phyloP scores from a whole-genome alignment of 306 rosid species.

The Mimosa bimucronata region DNA sequence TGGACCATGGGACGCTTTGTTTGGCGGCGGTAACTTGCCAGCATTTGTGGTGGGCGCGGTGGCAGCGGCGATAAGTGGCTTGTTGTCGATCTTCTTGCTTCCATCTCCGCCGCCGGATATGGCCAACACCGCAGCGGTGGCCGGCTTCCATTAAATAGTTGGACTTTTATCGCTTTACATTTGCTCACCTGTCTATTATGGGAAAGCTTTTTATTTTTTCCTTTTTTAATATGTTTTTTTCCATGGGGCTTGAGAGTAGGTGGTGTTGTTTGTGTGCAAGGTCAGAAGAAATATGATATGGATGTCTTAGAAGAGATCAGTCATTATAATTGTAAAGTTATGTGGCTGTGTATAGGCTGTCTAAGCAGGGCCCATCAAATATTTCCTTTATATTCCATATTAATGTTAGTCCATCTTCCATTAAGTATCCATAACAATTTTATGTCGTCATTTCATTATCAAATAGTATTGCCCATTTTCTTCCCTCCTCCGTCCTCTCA shows the following conservation, averaged over 20 bases:
- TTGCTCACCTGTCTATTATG: background rate
- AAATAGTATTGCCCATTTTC: background rate
- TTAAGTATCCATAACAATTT: background rate
- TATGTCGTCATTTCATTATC: background rate
- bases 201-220: background rate
- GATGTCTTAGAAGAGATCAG: background rate
- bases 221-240: background rate
- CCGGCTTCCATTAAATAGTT: conserved; percentile 38
- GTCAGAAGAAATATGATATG: background rate
- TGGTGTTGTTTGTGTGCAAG: background rate
- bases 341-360: background rate
- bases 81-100: conserved; percentile 52
- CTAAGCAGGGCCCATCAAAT: background rate
- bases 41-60: conserved; percentile 68
- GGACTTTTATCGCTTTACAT: background rate
- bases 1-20: conserved; percentile 64
- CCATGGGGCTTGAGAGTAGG: background rate
- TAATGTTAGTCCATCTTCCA: background rate
- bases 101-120: conserved; percentile 54
- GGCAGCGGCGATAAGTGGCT: conserved; percentile 48
- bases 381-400: background rate
- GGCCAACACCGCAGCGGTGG: conserved; percentile 17
- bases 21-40: conserved; percentile 86
- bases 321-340: background rate
- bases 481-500: background rate